phyloP scores from a whole-genome alignment of 257 asterid genomes.

The Osmanthus fragrans region DNA sequence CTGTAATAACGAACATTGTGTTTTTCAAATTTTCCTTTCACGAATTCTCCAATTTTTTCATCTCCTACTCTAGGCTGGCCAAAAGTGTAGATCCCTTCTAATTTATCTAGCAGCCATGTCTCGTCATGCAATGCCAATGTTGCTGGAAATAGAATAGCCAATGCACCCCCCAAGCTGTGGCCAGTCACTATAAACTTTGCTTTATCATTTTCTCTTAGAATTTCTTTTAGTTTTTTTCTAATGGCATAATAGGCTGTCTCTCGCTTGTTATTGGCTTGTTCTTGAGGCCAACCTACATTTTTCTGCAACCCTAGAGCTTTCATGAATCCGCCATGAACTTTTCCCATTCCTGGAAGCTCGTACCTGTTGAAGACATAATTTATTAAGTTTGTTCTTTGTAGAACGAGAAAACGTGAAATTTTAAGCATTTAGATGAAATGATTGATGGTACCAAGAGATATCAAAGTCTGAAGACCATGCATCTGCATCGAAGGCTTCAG shows the following conservation, averaged over 20 bases:
- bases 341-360: conserved; percentile 38
- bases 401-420: too few relatives aligned
- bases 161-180: conserved; percentile 59
- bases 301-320: conserved; percentile 49
- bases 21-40: conserved; percentile 26
- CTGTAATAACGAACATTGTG: conserved; percentile 28
- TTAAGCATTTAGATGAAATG: background rate
- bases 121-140: conserved; percentile 39
- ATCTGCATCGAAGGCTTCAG: conserved; percentile 44
- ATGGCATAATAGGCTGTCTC: conserved; percentile 47
- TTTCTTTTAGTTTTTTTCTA: conserved; percentile 28
- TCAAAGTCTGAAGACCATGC: conserved; percentile 54
- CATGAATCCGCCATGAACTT: conserved; percentile 59
- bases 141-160: conserved; percentile 47
- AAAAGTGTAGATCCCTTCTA: conserved; percentile 51
- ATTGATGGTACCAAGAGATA: conserved; percentile 35
- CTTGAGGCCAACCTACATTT: conserved; percentile 47
- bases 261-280: conserved; percentile 21
- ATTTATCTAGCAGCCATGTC: conserved; percentile 36
- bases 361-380: conserved; percentile 13
- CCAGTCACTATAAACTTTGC: conserved; percentile 50
- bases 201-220: conserved; percentile 15
- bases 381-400: background rate
- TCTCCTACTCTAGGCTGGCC: conserved; percentile 65
- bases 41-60: conserved; percentile 33